Base-by-base conservation (phyloP, 768 basidiomycete species). In the Pisolithus albus region DNA sequence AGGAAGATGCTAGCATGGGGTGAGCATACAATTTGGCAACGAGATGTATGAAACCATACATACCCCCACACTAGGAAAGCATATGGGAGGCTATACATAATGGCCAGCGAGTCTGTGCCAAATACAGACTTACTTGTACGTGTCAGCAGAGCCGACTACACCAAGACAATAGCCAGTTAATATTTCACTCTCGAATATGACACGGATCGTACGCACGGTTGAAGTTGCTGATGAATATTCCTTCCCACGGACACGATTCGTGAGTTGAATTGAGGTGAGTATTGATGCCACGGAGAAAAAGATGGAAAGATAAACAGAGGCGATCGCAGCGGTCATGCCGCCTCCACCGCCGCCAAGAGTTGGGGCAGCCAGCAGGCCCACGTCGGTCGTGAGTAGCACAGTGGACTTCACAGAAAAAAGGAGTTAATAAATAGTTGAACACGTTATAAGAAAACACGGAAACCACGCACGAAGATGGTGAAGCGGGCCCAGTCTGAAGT, bases 51-150 rank as follows among this genome's bases (percentile, higher is more conserved):
- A 4, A 23, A n/a, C 71, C 77, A 59, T 58, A 79, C 78, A 59
- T 58, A 79, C 78, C 70, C 72, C 77, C 78, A 80, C 64, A 79
- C 74, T 30, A 79, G 64, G 23, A 78, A 56, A 5, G 77, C 75
- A 49, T 76, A 78, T 1, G 79, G 78, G 23, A 80, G 56, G 52
- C 74, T 74, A 53, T 76, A 76, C 55, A 79, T 54, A n/a, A 79
- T 65, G 5, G 78, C 75, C 9, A 79, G 64, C 0, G 65, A 70
- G 52, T 78, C 75, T 6, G 74, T 59, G 5, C 77, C 74, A 3
- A 54, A 40, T 66, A 57, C 0, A 46, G 52, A 3, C 47, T 47
- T 10, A 55, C 56, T 58, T 45, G 52, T 57, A 9, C 52, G 58
- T 15, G 28, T 9, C 47, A 46, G 51, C 44, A 47, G 24, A n/a